Base-by-base conservation (phyloP, 2,329 filamentous ascomycete genomes). In the Tolypocladium sp. region DNA sequence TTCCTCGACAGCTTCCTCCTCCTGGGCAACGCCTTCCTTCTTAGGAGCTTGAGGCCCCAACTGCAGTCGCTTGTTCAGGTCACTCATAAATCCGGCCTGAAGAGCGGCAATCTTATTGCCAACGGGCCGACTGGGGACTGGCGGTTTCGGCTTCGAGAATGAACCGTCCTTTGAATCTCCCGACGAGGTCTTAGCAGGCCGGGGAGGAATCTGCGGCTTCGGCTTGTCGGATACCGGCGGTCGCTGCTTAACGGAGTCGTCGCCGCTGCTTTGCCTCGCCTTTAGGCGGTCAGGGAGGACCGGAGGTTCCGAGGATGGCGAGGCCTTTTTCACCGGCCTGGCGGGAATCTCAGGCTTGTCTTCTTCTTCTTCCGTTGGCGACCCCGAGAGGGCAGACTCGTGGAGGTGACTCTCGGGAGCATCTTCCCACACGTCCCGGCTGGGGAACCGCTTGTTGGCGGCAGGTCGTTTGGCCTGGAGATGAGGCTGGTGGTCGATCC, bases 351-450 rank as follows among this genome's bases (percentile, higher is more conserved):
- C 64, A 12, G 71, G 68, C 57, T 69, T 69, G 13, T 54, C 49
- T 12, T 64, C 62, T 62, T 59, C 69, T 35, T 52, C 67, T 15
- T 71, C 67, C 56, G 68, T 60, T 8, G 65, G 67, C 13, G 71
- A 66, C 62, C 65, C 73, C 63, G 64, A 73, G 68, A 95, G 86
- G 0, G 88, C 92, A 0, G 92, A 89, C 67, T 92, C 86, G 25
- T 95, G 82, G 63, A 89, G 82, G 59, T 90, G 82, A 67, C 90
- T 93, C 66, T 96, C 91, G 1, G 93, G 93, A 0, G 84, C 87
- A 71, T 97, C 93, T 75, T 97, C 93, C 93, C 93, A 97, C 49
- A 97, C 86, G 73, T 97, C 93, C 58, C 86, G 86, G 70, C 92
- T 96, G 0, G 93, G 93, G 71, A 97, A 97, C 15, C 91, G 85